These are phyloP conservation scores for Linnemannia exigua DNA, from an alignment of 192 early-diverging fungal species.

Conservation along the genomic window DNA sequence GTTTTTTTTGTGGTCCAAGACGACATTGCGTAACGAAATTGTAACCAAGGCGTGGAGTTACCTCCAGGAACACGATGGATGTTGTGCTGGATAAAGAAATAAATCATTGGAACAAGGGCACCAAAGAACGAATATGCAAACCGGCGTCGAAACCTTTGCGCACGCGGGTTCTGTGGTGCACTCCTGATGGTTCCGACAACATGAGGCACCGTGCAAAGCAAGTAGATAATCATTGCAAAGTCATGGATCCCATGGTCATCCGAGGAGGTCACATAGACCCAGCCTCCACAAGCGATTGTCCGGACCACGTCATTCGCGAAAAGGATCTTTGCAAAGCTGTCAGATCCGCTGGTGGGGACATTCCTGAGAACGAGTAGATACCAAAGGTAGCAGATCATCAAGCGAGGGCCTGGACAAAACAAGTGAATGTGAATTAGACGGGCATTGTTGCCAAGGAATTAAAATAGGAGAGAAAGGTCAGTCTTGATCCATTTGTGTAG, in stretches of 20 bases:
- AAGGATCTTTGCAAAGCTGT: constrained; percentile 55
- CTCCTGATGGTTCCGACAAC: constrained; percentile 70
- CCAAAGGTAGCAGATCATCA: constrained; percentile 61
- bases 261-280: constrained; percentile 83
- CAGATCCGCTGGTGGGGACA: constrained; percentile 14
- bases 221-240: constrained; percentile 80
- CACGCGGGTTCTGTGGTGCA: constrained; percentile 44
- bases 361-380: constrained; percentile 53
- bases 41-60: constrained; percentile 17
- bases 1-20: too few relatives aligned
- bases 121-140: constrained; percentile 72
- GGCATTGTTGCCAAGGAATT: not conserved
- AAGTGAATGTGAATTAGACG: too few relatives aligned
- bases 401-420: constrained; percentile 52
- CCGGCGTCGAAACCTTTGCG: constrained; percentile 66
- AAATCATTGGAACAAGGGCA: constrained; percentile 76
- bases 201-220: constrained; percentile 78
- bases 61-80: constrained; percentile 73
- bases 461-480: not conserved
- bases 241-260: constrained; percentile 83
- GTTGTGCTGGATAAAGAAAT: constrained; percentile 82
- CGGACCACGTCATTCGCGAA: constrained; percentile 64
- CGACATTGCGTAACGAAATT: too few relatives aligned
- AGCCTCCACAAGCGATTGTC: constrained; percentile 80
- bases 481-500: not conserved